phyloP scores from a whole-genome alignment of 495 filamentous ascomycete genomes.

The Podospora tetraspora region DNA sequence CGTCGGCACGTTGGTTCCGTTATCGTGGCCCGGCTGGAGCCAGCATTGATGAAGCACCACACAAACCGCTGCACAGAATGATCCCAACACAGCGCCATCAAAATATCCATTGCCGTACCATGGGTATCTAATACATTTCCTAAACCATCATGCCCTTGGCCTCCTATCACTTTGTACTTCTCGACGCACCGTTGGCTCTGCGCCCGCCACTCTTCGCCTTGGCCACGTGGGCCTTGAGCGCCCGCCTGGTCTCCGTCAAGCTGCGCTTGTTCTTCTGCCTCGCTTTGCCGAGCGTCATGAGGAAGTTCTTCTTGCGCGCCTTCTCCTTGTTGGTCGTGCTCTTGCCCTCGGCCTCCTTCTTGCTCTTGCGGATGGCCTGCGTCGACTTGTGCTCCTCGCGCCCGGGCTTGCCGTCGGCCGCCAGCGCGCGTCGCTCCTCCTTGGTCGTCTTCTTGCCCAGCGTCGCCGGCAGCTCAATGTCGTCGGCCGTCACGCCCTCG shows the following conservation, averaged over 20 bases:
- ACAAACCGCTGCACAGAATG: not conserved
- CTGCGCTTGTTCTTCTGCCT: conserved; percentile 88
- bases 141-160: not conserved
- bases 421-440: conserved; percentile 75
- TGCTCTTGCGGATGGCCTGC: conserved; percentile 71
- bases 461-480: conserved; percentile 74
- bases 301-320: conserved; percentile 89
- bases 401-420: conserved; percentile 67
- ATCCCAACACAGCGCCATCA: not conserved
- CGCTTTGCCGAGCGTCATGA: conserved; percentile 96
- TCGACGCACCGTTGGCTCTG: conserved; percentile 57
- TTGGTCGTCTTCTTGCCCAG: conserved; percentile 62
- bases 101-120: not conserved
- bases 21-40: no score
- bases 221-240: conserved; percentile 76
- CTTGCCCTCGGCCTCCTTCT: conserved; percentile 83
- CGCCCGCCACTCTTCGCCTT: conserved; percentile 78
- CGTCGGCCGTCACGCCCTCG: conserved; percentile 76
- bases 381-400: conserved; percentile 75
- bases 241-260: conserved; percentile 71
- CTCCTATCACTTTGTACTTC: not conserved
- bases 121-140: not conserved
- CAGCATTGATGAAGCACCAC: no score
- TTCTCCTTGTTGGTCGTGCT: conserved; percentile 98
- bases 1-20: no score